phyloP scores from a whole-genome alignment of 2,329 filamentous ascomycete species.

The Aspergillus candidus region DNA sequence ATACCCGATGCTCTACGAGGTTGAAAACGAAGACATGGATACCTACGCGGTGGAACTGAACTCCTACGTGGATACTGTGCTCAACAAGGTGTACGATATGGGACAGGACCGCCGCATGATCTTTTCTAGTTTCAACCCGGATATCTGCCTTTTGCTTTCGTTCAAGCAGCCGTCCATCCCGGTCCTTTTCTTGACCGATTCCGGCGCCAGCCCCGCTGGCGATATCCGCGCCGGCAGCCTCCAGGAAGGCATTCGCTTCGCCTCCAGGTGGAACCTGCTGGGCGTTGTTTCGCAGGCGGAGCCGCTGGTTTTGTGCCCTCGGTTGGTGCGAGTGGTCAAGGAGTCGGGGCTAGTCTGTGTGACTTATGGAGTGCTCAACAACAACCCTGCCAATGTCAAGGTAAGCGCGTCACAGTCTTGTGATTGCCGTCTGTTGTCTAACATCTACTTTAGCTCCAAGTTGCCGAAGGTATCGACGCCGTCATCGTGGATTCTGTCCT shows the following conservation, averaged over 20 bases:
- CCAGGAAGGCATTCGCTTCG: slow-evolving; percentile 93
- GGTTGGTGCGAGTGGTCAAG: slow-evolving; percentile 87
- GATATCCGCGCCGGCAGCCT: slow-evolving; percentile 86
- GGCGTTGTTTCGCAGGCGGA: slow-evolving; percentile 87
- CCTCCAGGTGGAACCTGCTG: slow-evolving; percentile 86
- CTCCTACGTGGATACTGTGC: slow-evolving; percentile 89
- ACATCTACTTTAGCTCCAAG: slow-evolving; percentile 61
- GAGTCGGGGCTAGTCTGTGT: slow-evolving; percentile 91
- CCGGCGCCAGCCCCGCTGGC: slow-evolving; percentile 71
- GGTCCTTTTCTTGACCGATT: slow-evolving; percentile 88
- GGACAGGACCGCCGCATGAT: slow-evolving; percentile 82
- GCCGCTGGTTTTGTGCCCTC: slow-evolving; percentile 80
- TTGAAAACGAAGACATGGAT: slow-evolving; percentile 93
- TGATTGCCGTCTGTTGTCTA: not conserved
- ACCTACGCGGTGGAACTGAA: slow-evolving; percentile 93
- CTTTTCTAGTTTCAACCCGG: slow-evolving; percentile 95
- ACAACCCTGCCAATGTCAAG: slow-evolving; percentile 77
- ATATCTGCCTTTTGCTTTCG: slow-evolving; percentile 86
- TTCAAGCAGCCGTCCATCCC: slow-evolving; percentile 98
- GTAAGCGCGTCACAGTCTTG: slow-evolving; percentile 46
- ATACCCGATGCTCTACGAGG: slow-evolving; percentile 96
- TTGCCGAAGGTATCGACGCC: slow-evolving; percentile 91
- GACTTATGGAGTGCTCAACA: slow-evolving; percentile 87
- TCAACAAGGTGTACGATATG: slow-evolving; percentile 83
- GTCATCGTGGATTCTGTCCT: slow-evolving; percentile 96